Evolutionary conservation across 2,329 filamentous ascomycete genomes (phyloP).

Genomic region (Exophiala xenobiotica): DNA sequence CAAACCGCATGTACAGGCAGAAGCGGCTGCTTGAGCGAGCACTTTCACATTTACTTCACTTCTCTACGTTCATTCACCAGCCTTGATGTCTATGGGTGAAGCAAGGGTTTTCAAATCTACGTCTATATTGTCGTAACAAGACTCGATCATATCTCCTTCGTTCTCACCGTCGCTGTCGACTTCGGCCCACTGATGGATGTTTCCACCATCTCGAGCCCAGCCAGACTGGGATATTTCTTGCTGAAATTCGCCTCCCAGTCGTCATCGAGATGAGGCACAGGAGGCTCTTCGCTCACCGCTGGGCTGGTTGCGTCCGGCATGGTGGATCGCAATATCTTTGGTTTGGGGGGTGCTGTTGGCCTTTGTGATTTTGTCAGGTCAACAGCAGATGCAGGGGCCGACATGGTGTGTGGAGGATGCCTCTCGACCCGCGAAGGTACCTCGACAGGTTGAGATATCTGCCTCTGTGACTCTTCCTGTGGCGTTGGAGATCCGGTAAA

Average conservation of each 20-base stretch:
- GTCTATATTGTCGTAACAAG: constrained; percentile 9
- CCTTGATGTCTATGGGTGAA: background rate
- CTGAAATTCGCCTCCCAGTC: constrained; percentile 71
- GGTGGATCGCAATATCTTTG: constrained; percentile 57
- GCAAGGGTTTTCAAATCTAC: constrained; percentile 11
- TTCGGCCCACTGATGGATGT: constrained; percentile 54
- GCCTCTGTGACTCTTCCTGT: constrained; percentile 38
- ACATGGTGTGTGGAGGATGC: constrained; percentile 3
- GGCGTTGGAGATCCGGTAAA: constrained; percentile 62
- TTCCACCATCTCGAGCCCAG: constrained; percentile 85
- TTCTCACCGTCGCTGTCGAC: constrained; percentile 37
- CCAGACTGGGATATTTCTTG: constrained; percentile 81
- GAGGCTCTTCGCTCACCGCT: constrained; percentile 32
- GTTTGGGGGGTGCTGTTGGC: constrained; percentile 60
- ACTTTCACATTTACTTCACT: background rate
- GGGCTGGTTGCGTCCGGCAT: constrained; percentile 30
- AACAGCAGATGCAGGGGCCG: constrained; percentile 23
- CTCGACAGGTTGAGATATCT: background rate
- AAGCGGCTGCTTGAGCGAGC: no score
- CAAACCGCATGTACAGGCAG: no score
- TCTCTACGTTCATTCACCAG: background rate
- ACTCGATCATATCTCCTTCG: constrained; percentile 41
- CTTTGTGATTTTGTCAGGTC: constrained; percentile 31
- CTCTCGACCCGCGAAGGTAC: background rate
- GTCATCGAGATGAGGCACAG: constrained; percentile 45